Conservation (phyloP, 768 basidiomycete genomes). For the Leucocoprinus leucothites region DNA sequence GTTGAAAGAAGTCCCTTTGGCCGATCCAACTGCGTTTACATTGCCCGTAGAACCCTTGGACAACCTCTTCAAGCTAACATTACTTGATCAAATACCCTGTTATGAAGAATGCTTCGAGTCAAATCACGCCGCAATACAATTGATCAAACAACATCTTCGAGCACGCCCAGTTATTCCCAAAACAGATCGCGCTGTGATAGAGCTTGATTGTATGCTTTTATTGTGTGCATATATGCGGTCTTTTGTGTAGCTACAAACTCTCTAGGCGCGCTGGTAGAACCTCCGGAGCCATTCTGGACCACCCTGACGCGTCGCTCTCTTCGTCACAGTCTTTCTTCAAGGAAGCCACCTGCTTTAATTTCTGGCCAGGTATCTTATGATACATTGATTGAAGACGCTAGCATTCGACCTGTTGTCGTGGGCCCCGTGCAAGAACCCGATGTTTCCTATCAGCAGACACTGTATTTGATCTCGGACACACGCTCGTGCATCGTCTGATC, state of each 20-base stretch:
- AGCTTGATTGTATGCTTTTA: constrained; percentile 29
- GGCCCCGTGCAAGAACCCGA: constrained; percentile 19
- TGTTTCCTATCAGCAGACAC: constrained; percentile 19
- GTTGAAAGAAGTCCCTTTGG: constrained; percentile 4
- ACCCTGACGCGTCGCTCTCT: constrained; percentile 43
- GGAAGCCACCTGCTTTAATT: constrained; percentile 10
- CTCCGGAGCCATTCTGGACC: constrained; percentile 36
- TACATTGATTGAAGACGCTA: neutral
- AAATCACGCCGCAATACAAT: neutral
- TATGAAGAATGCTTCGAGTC: constrained; percentile 9
- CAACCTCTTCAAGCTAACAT: constrained; percentile 3
- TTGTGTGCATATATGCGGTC: neutral
- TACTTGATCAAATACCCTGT: neutral
- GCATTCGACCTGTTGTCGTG: constrained; percentile 22
- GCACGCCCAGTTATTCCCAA: constrained; percentile 22
- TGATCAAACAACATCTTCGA: constrained; percentile 16
- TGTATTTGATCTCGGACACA: constrained; percentile 17
- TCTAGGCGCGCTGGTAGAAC: constrained; percentile 6
- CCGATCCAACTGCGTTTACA: constrained; percentile 2
- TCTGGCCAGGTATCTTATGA: neutral
- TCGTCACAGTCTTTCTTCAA: constrained; percentile 44
- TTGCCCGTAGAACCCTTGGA: constrained; percentile 10
- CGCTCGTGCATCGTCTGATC: neutral
- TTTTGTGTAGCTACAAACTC: neutral
- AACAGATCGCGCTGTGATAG: constrained; percentile 36